Evolutionary conservation across 768 basidiomycete species (phyloP).

Genomic region (Termitomyces sp.): DNA sequence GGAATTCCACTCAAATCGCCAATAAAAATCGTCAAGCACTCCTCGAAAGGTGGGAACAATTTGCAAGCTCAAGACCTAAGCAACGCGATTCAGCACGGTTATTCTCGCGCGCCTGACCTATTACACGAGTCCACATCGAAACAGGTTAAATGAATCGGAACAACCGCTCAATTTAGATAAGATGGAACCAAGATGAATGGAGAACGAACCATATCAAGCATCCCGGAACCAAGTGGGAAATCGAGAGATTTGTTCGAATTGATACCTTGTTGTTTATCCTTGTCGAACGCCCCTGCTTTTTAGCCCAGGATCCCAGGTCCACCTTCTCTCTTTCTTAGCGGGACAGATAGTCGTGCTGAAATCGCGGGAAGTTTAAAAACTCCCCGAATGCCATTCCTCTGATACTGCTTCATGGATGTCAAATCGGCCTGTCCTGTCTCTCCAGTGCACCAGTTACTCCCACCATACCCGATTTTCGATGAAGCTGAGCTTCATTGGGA

Average conservation of each 20-base stretch:
- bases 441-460: background rate
- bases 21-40: background rate
- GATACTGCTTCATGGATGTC: background rate
- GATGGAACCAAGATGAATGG: conserved; percentile 3
- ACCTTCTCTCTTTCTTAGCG: conserved; percentile 8
- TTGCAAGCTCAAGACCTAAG: background rate
- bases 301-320: conserved; percentile 3
- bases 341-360: background rate
- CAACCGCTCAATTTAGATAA: conserved; percentile 5
- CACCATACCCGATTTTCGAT: conserved; percentile 1
- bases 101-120: background rate
- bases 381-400: background rate
- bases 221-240: conserved; percentile 1
- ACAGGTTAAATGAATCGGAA: background rate
- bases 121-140: conserved; percentile 1
- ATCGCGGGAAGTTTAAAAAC: conserved; percentile 2
- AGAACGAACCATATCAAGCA: conserved; percentile 8
- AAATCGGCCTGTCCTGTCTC: background rate
- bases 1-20: background rate
- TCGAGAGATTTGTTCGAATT: conserved; percentile 3
- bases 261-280: conserved; percentile 1
- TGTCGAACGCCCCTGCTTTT: background rate
- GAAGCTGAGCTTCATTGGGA: conserved; percentile 12
- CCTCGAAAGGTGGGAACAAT: background rate
- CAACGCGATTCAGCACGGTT: background rate